Conservation (phyloP, 345 rosid genomes). For the Lepidium africanum region DNA sequence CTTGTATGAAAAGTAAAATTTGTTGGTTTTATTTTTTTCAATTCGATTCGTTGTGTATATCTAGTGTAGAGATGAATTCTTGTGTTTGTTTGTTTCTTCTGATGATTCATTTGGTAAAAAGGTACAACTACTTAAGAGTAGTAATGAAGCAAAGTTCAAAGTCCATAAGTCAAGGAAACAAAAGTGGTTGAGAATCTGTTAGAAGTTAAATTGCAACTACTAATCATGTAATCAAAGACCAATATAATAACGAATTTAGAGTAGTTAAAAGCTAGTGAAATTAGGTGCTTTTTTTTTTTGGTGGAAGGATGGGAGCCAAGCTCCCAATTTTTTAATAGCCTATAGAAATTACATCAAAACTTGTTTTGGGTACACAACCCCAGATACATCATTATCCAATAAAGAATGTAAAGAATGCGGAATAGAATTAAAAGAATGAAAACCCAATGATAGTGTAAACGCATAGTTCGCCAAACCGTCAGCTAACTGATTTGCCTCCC, state of each 20-base stretch:
- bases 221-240: not conserved
- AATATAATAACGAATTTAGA: not conserved
- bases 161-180: not conserved
- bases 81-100: constrained; percentile 2
- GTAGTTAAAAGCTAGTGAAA: not conserved
- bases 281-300: too few species aligned
- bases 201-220: not conserved
- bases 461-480: too few species aligned
- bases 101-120: not conserved
- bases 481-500: too few species aligned
- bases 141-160: constrained; percentile 3
- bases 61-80: not conserved
- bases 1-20: constrained; percentile 13
- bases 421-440: too few species aligned
- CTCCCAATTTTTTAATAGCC: too few species aligned
- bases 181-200: not conserved
- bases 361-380: too few species aligned
- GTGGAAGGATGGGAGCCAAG: too few species aligned
- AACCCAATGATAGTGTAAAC: too few species aligned
- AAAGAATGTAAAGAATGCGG: too few species aligned
- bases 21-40: constrained; percentile 1
- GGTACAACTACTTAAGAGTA: constrained; percentile 18
- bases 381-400: too few species aligned
- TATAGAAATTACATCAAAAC: too few species aligned
- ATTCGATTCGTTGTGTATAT: not conserved